Conservation (phyloP, 73 alveolate species). For the Blepharisma japonicum region DNA sequence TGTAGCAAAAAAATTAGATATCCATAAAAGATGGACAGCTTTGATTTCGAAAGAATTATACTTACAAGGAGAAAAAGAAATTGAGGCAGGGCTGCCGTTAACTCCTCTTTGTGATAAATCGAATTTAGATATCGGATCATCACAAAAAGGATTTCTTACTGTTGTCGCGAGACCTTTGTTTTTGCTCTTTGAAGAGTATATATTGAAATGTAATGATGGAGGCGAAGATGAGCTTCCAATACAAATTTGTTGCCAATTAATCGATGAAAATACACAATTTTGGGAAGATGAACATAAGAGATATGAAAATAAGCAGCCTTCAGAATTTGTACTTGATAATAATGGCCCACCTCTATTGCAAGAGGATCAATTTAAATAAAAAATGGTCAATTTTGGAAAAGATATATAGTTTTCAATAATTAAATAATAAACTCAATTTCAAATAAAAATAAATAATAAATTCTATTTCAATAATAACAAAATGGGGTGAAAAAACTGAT, state of each 20-base stretch:
- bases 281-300: not conserved
- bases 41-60: slow-evolving; percentile 34
- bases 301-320: not conserved
- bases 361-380: no score
- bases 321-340: no score
- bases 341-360: no score
- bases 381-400: no score
- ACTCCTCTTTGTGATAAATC: slow-evolving; percentile 39
- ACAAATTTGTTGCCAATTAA: not conserved
- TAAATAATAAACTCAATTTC: no score
- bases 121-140: not conserved
- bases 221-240: not conserved
- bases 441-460: no score
- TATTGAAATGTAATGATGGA: not conserved
- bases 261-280: not conserved
- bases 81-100: slow-evolving; percentile 29
- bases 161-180: not conserved
- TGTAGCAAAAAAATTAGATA: slow-evolving; percentile 29
- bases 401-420: no score
- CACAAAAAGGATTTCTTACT: not conserved
- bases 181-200: not conserved
- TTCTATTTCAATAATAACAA: no score
- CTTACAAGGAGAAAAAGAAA: slow-evolving; percentile 37
- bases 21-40: slow-evolving; percentile 43
- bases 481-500: no score